phyloP scores from a whole-genome alignment of 441 rosid species.

The Populus tomentosa region DNA sequence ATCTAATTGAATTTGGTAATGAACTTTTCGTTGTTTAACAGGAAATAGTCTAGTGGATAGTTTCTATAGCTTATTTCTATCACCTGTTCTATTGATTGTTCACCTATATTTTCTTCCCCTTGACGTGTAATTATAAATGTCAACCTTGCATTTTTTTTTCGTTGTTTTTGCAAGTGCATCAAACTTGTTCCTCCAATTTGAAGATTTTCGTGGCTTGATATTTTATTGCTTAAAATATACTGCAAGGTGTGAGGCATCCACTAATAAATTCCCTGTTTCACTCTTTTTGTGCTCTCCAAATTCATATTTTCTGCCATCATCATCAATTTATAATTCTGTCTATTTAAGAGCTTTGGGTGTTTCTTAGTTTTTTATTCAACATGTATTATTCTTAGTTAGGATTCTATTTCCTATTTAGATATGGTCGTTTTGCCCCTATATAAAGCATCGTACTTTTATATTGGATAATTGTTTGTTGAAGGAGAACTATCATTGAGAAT shows the following conservation, averaged over 20 bases:
- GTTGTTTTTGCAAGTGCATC: not conserved
- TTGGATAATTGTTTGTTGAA: not conserved
- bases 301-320: too few relatives aligned
- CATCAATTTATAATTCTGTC: too few relatives aligned
- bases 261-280: not conserved
- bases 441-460: too few relatives aligned
- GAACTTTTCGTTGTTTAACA: not conserved
- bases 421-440: too few relatives aligned
- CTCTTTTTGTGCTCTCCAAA: too few relatives aligned
- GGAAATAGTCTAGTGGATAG: not conserved
- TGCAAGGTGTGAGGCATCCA: not conserved
- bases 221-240: too few relatives aligned
- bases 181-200: not conserved
- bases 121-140: not conserved
- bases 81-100: not conserved
- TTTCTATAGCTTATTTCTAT: not conserved
- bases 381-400: too few relatives aligned
- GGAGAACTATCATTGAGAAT: too few relatives aligned
- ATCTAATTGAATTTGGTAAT: not conserved
- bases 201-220: not conserved
- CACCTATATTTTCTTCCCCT: not conserved
- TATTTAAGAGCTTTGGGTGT: too few relatives aligned
- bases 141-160: not conserved
- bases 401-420: too few relatives aligned
- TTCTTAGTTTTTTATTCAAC: too few relatives aligned